phyloP scores from a whole-genome alignment of 768 basidiomycete species.

The Fibroporia radiculosa region DNA sequence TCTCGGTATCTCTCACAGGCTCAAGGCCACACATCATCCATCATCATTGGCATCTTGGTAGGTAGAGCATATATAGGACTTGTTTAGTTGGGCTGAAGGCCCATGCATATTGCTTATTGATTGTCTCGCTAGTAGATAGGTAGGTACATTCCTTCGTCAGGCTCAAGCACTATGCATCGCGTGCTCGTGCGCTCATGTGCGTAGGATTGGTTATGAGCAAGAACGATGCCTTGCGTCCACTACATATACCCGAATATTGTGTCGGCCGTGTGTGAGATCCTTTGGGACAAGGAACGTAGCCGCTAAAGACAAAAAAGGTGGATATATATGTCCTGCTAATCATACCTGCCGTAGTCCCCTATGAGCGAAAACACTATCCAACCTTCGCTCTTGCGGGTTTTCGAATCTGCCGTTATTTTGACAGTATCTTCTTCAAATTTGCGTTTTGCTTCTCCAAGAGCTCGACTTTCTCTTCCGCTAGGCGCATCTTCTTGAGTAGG shows the following conservation, averaged over 20 bases:
- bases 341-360: too few species aligned
- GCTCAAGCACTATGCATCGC: constrained; percentile 21
- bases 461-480: constrained; percentile 61
- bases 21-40: constrained; percentile 13
- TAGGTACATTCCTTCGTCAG: constrained; percentile 8
- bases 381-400: too few species aligned
- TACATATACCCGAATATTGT: too few species aligned
- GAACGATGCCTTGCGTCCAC: too few species aligned
- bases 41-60: constrained; percentile 13
- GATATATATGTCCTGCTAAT: too few species aligned
- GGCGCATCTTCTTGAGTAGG: constrained; percentile 68
- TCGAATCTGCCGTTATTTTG: constrained; percentile 18
- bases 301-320: too few species aligned
- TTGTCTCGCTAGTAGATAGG: constrained; percentile 10
- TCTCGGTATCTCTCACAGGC: constrained; percentile 12
- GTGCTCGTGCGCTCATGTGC: constrained; percentile 19
- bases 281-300: too few species aligned
- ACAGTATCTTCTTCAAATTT: constrained; percentile 53
- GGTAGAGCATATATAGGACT: constrained; percentile 7
- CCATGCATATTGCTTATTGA: constrained; percentile 4
- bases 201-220: too few species aligned
- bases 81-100: constrained; percentile 6
- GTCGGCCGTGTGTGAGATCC: too few species aligned
- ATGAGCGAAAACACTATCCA: too few species aligned
- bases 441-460: constrained; percentile 63